Evolutionary conservation across 108 stramenopile species (phyloP), one percentile per base, ranked within the genome.

Genomic region (Hondaea fermentalgiana): DNA sequence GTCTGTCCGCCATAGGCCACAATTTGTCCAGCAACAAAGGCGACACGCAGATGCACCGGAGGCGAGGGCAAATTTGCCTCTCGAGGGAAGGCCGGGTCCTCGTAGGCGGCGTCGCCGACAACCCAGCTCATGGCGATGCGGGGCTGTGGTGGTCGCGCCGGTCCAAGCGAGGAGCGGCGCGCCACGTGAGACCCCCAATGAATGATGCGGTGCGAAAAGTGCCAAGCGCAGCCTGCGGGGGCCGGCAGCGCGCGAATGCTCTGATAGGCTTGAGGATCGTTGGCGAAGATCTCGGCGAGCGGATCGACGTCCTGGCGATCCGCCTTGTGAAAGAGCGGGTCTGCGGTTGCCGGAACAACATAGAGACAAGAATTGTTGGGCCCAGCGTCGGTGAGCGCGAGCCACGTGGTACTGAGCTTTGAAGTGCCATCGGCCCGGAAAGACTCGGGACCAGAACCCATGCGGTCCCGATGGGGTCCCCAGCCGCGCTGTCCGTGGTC

Each of bases 111-210:
- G 76, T 83, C 76, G 45, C 76, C 76, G 51, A 83, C 51, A 0
- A 83, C 76, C 76, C 76, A 83, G 76, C 76, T 83, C 76, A 83
- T 83, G 6, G 76, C 76, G n/a, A 83, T 83, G 19, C 76, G 76
- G n/a, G 76, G 76, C n/a, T 47, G 76, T 6, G 51, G n/a, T 6
- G 76, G 76, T 12, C 42, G 25, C 35, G 35, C 35, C 14, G 25
- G 64, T 17, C 64, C 64, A 8, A 83, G 19, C 10, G 17, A 6
- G 51, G 76, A 83, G n/a, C 45, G n/a, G 3, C 51, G 45, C 49
- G n/a, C 49, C 17, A 53, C 76, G 51, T 53, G 51, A 6, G 76
- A 83, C 49, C 76, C 76, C 76, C 76, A 83, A 45, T 83, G 76
- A 35, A 83, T 83, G 51, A 83, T 83, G 19, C 51, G 19, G 76